Evolutionary conservation across 441 rosid genomes (phyloP), one percentile per base, ranked within the genome.

Genomic region (Theobroma grandiflorum): DNA sequence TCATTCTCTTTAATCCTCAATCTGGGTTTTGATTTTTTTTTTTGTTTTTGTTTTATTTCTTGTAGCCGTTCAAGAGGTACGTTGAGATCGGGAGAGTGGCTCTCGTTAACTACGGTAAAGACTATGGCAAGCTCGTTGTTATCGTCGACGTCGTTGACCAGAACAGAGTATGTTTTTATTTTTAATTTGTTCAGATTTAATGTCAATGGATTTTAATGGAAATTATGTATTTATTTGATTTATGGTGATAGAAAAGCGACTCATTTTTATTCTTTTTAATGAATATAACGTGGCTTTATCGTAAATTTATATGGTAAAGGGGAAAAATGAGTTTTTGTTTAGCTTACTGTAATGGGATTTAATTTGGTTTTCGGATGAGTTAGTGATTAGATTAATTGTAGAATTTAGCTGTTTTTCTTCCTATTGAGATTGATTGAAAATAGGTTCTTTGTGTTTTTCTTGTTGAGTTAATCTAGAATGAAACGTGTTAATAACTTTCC

Each of bases 71-170:
- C 94, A 96, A 96, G 90, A 91, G 99, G 88, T 95, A 87, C 88
- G 98, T 95, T 0, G 98, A 95, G 95, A 94, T 95, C 78, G 99
- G 99, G 33, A 86, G 98, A 81, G 99, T 96, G 4, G 97, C 99
- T 12, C 98, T 96, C 53, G 93, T 96, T 53, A 96, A 96, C 97
- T 94, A 94, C 87, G 98, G 98, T 0, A 86, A 96, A 74, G 99
- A 96, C 16, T 90, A 94, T 62, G 98, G 98, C 16, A 91, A 87
- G 84, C 95, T 96, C 42, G 99, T 96, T 40, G 99, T 94, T 43
- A 94, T 96, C 77, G 99, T 96, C 65, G 98, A 96, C 82, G 97
- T 96, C 80, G 80, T 94, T 66, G 97, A 94, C 83, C 98, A 96
- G 88, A 94, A 94, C 90, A 85, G 97, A 35, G 98, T 96, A 78